Evolutionary conservation across 768 basidiomycete genomes (phyloP).

Genomic region (Mycena latifolia): DNA sequence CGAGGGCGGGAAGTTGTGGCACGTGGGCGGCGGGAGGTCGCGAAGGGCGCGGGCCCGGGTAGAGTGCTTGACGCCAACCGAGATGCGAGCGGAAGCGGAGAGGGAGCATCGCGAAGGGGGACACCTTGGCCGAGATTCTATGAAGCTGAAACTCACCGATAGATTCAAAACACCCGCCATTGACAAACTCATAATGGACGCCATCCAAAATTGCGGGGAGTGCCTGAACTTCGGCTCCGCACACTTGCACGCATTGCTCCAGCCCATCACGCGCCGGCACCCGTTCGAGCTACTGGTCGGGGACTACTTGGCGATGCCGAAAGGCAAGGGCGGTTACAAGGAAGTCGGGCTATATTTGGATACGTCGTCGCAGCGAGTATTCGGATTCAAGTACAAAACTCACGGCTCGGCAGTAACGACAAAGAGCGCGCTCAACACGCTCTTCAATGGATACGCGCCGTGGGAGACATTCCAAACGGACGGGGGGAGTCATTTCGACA

Average conservation of each 20-base stretch:
- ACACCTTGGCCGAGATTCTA: neutral
- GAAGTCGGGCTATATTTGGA: neutral
- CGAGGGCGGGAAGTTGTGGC: neutral
- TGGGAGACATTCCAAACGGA: neutral
- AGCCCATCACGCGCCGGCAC: neutral
- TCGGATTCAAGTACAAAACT: too few species aligned
- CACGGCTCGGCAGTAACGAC: too few species aligned
- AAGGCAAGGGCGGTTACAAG: neutral
- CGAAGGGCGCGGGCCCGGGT: neutral
- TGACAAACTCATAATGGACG: neutral
- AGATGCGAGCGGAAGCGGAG: neutral
- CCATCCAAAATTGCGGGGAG: neutral
- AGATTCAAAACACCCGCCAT: neutral
- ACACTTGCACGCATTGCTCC: neutral
- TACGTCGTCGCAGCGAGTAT: neutral
- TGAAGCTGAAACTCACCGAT: neutral
- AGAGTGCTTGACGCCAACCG: neutral
- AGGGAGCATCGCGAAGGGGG: neutral
- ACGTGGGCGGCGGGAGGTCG: neutral
- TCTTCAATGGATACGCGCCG: neutral
- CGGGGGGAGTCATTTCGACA: neutral
- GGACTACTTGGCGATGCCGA: slow-evolving; percentile 3
- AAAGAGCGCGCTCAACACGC: too few species aligned
- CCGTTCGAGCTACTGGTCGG: slow-evolving; percentile 9
- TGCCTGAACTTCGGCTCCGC: neutral